Evolutionary conservation across 768 basidiomycete genomes (phyloP).

Genomic region (Goffeauzyma gilvescens): DNA sequence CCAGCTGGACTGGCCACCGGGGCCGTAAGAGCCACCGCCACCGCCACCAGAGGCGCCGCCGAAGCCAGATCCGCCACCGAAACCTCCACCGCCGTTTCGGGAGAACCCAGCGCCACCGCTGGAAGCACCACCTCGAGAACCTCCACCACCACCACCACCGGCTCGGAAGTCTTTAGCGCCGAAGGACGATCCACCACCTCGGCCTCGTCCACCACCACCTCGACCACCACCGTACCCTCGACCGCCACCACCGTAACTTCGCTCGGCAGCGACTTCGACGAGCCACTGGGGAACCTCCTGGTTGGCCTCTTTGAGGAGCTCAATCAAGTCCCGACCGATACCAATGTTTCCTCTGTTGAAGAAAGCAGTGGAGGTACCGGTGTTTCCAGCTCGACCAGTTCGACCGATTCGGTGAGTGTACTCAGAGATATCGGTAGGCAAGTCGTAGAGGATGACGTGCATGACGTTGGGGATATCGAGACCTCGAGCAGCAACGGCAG

Average conservation of each 20-base stretch:
- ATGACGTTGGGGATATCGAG: constrained; percentile 98
- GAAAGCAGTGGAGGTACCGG: constrained; percentile 86
- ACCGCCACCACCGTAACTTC: constrained; percentile 44
- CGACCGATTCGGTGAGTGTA: constrained; percentile 97
- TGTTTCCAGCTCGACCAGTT: constrained; percentile 97
- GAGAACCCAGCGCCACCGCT: constrained; percentile 27
- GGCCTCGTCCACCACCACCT: constrained; percentile 41
- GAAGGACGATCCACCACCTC: too few species aligned
- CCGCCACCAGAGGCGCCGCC: constrained; percentile 16
- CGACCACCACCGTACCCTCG: constrained; percentile 37
- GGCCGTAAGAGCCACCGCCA: constrained; percentile 32
- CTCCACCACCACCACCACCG: constrained; percentile 21
- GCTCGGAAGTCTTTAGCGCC: constrained; percentile 37
- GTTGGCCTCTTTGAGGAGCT: constrained; percentile 71
- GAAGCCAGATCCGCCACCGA: constrained; percentile 21
- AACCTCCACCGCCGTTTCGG: constrained; percentile 29
- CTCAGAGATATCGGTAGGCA: constrained; percentile 95
- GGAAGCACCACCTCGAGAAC: too few species aligned
- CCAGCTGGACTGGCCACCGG: constrained; percentile 39
- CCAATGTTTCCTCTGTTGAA: constrained; percentile 65
- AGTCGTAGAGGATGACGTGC: constrained; percentile 94
- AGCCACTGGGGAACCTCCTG: constrained; percentile 73
- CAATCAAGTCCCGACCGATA: constrained; percentile 77
- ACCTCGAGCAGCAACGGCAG: constrained; percentile 95
- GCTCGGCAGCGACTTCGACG: constrained; percentile 63